A percentile compares a stretch with the other conserved stretches of the same genome.
Conservation (phyloP, 495 filamentous ascomycete genomes). For the Trichoderma virens region DNA sequence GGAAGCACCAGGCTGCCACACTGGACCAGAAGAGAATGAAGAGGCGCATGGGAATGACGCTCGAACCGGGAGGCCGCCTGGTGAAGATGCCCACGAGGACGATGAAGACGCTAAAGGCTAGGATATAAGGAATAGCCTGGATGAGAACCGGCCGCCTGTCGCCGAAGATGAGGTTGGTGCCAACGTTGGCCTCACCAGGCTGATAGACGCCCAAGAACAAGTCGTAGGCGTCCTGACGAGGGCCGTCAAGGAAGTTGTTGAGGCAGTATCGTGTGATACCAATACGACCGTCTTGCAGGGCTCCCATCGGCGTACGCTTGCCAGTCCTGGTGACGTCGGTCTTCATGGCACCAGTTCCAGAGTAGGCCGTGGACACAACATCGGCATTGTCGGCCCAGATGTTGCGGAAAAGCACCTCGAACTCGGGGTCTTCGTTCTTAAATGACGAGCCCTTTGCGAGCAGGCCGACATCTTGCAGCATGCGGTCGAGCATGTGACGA, state of each 20-base stretch:
- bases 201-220: constrained; percentile 83
- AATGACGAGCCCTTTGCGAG: constrained; percentile 60
- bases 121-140: constrained; percentile 82
- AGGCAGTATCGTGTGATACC: constrained; percentile 74
- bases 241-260: constrained; percentile 91
- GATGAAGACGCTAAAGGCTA: constrained; percentile 82
- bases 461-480: constrained; percentile 74
- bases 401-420: constrained; percentile 86
- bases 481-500: constrained; percentile 75
- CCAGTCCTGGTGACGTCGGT: constrained; percentile 92
- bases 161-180: constrained; percentile 62
- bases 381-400: constrained; percentile 98
- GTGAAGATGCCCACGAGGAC: constrained; percentile 72
- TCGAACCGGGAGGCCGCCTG: constrained; percentile 53
- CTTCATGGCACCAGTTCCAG: constrained; percentile 91
- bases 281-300: constrained; percentile 72
- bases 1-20: constrained; percentile 57
- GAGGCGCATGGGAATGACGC: constrained; percentile 68
- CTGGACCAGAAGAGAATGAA: constrained; percentile 69
- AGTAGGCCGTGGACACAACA: constrained; percentile 83
- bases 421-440: constrained; percentile 61
- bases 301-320: constrained; percentile 72
- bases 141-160: constrained; percentile 82
- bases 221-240: constrained; percentile 90
- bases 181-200: constrained; percentile 55